Base-by-base conservation (phyloP, 192 early-diverging fungal genomes). In the Linnemannia elongata region DNA sequence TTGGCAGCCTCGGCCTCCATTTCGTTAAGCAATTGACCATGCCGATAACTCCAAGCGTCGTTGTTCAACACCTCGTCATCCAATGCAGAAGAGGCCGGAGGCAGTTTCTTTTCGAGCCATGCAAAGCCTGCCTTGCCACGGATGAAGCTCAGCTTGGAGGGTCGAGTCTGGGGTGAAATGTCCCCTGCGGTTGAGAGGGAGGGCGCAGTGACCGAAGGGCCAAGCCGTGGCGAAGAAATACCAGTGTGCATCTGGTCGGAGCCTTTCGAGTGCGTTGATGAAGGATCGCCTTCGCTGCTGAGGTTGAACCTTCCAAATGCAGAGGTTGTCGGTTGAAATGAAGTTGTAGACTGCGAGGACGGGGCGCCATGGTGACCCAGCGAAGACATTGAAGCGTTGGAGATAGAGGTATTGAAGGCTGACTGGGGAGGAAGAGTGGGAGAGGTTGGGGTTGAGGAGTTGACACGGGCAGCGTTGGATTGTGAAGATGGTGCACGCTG, bases 1-100 rank as follows among this genome's bases (percentile, higher is more conserved):
- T 84, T 84, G 17, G 82, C 76, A 9, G 82, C 82, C 38, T 84
- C 82, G 39, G 75, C 69, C 72, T 84, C 82, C 82, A 84, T 78
- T 22, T 74, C 63, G 30, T 84, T 78, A 9, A 82, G 69, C 41
- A 78, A 22, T 35, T 76, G 72, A 24, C 66, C 74, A 41, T 84
- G 72, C 39, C 47, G 76, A 47, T 83, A 83, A 10, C 45, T 54
- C 71, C 76, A 73, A 30, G 24, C 42, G 13, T 36, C 74, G 36
- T 83, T 44, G 24, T 38, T 69, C 45, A 74, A 49, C 6, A 36
- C 45, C 44, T 74, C 60, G 0, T 82, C 81, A 47, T 73, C 75
- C 60, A 68, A 36, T 24, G 42, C 72, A 8, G 68, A 45, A 18
- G 77, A 55, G 3, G 72, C 52, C 3, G 77, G 72, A 0, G 76